Evolutionary conservation across 768 basidiomycete genomes (phyloP).

Genomic region (Russula vinacea): DNA sequence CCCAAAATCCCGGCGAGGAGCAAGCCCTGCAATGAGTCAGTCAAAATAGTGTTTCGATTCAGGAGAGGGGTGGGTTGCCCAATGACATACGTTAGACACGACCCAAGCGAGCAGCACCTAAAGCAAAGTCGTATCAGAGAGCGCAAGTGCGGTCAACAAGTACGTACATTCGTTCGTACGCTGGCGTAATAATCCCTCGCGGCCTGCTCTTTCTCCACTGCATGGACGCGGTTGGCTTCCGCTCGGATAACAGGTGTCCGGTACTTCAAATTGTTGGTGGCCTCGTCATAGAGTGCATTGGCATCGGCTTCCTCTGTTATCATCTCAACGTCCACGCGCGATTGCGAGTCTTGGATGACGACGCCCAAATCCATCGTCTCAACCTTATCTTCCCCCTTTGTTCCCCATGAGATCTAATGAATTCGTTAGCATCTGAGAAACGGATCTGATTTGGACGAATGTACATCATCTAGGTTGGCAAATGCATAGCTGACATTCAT

Average conservation of each 20-base stretch:
- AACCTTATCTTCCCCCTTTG: conserved; percentile 78
- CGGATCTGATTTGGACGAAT: conserved; percentile 32
- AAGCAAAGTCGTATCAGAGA: not conserved
- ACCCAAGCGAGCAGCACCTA: conserved; percentile 78
- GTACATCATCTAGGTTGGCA: conserved; percentile 79
- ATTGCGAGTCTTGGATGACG: conserved; percentile 74
- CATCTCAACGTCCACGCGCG: conserved; percentile 85
- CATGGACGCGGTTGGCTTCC: conserved; percentile 38
- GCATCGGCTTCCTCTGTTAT: conserved; percentile 77
- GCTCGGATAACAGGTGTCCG: conserved; percentile 42
- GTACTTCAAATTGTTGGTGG: conserved; percentile 66
- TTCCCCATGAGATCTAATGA: conserved; percentile 84
- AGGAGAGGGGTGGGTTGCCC: not conserved
- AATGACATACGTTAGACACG: conserved; percentile 64
- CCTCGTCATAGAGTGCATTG: conserved; percentile 81
- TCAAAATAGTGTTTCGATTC: not conserved
- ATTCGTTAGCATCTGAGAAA: conserved; percentile 17
- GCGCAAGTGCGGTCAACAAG: no score
- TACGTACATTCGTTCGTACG: conserved; percentile 73
- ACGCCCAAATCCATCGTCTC: conserved; percentile 73
- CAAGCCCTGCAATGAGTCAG: conserved; percentile 48
- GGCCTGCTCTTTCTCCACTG: conserved; percentile 63
- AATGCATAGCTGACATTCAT: conserved; percentile 65
- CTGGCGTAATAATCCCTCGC: conserved; percentile 87
- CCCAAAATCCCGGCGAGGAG: conserved; percentile 67